Conservation (phyloP, 805 yeast species). For the Candida pini region DNA sequence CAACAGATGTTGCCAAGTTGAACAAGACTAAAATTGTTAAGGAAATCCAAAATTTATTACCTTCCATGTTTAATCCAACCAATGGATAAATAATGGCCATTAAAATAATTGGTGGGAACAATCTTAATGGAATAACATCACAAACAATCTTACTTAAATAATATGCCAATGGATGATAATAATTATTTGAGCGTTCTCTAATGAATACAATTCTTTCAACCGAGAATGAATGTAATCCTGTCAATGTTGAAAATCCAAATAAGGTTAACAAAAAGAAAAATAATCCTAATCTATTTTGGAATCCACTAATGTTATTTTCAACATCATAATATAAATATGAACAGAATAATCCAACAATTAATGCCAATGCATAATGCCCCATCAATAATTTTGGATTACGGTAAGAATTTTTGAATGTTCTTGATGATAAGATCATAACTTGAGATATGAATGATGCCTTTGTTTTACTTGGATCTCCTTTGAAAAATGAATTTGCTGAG, state of each 20-base stretch:
- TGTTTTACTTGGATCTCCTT: slow-evolving; percentile 27
- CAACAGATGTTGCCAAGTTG: slow-evolving; percentile 80
- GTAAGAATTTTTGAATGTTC: slow-evolving; percentile 89
- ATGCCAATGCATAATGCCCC: slow-evolving; percentile 76
- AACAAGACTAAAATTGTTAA: slow-evolving; percentile 68
- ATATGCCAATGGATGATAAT: slow-evolving; percentile 83
- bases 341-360: slow-evolving; percentile 75
- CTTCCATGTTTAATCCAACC: slow-evolving; percentile 79
- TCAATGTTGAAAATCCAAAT: slow-evolving; percentile 90
- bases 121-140: slow-evolving; percentile 87
- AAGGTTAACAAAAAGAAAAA: slow-evolving; percentile 87
- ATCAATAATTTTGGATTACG: slow-evolving; percentile 86
- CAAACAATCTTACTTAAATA: slow-evolving; percentile 80
- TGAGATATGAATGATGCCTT: slow-evolving; percentile 63
- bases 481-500: slow-evolving; percentile 23
- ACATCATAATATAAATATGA: slow-evolving; percentile 82
- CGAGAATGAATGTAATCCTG: slow-evolving; percentile 86
- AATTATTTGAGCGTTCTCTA: slow-evolving; percentile 91
- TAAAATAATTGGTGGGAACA: slow-evolving; percentile 85
- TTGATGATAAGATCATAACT: slow-evolving; percentile 64
- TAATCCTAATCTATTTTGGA: slow-evolving; percentile 90
- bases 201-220: slow-evolving; percentile 84
- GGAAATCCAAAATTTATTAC: slow-evolving; percentile 67
- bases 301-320: slow-evolving; percentile 87
- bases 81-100: slow-evolving; percentile 81